phyloP scores from a whole-genome alignment of 139 green algal genomes.

The Haematococcus lacustris region DNA sequence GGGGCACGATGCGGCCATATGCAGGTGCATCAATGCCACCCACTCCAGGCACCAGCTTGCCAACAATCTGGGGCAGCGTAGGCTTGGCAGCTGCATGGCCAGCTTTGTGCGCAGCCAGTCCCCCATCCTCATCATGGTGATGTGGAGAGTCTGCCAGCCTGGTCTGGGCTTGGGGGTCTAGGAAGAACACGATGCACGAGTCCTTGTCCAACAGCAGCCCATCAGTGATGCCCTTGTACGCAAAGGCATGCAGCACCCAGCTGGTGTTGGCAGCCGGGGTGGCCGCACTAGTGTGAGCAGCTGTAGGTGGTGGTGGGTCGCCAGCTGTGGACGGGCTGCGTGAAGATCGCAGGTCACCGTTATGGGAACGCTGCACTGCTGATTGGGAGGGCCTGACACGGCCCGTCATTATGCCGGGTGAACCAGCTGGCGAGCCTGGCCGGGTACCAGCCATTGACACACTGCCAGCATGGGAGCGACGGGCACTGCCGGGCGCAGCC shows the following conservation, averaged over 20 bases:
- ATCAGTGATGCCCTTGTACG: background rate
- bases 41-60: constrained; percentile 11
- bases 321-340: background rate
- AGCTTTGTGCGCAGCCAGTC: no score
- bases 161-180: background rate
- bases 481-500: no score
- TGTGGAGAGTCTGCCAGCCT: no score
- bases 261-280: background rate
- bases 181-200: constrained; percentile 9
- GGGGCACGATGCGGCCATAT: background rate
- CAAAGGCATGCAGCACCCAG: constrained; percentile 11
- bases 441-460: background rate
- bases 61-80: constrained; percentile 4
- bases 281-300: background rate
- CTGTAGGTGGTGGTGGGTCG: background rate
- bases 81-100: no score
- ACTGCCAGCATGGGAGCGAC: no score
- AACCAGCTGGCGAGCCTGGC: background rate
- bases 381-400: background rate
- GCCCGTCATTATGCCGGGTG: background rate
- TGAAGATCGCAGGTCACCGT: no score
- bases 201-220: constrained; percentile 9
- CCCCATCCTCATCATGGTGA: no score
- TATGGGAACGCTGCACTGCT: background rate
- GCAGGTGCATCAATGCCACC: background rate